These are phyloP conservation scores for Trichophyton schoenleinii DNA, from an alignment of 2,329 filamentous ascomycete genomes.

Conservation along the genomic window DNA sequence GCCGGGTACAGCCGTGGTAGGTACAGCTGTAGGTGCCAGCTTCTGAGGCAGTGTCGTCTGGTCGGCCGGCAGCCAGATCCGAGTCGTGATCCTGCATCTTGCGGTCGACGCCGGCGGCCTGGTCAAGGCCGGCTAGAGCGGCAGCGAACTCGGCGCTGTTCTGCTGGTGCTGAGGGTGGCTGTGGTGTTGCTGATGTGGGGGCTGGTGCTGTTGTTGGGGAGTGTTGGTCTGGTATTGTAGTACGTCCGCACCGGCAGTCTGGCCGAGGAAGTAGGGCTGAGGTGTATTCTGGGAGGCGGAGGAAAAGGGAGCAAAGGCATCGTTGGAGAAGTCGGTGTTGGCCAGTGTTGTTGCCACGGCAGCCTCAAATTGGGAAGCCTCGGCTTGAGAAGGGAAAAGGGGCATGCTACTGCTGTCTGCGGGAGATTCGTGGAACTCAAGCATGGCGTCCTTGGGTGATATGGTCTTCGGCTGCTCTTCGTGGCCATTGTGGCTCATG, in stretches of 20 bases:
- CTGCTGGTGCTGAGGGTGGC: constrained; percentile 8
- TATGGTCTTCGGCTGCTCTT: constrained; percentile 61
- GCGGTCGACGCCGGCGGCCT: constrained; percentile 26
- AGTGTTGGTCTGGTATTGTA: constrained; percentile 15
- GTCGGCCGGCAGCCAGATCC: constrained; percentile 31
- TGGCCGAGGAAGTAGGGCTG: constrained; percentile 10
- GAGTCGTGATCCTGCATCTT: constrained; percentile 36
- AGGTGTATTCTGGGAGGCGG: constrained; percentile 17
- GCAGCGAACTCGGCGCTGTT: constrained; percentile 15
- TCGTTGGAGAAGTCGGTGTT: constrained; percentile 28
- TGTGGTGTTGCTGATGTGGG: constrained; percentile 10
- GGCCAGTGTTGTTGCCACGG: constrained; percentile 7
- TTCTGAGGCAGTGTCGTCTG: constrained; percentile 55
- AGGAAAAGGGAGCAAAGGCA: background rate
- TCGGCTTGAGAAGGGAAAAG: constrained; percentile 56
- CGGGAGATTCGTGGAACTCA: constrained; percentile 64
- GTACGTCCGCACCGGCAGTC: background rate
- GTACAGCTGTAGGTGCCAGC: constrained; percentile 91
- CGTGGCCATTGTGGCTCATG: constrained; percentile 22
- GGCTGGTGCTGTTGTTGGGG: constrained; percentile 16
- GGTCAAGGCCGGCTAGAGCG: constrained; percentile 18
- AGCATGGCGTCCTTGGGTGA: constrained; percentile 86
- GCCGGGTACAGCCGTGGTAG: constrained; percentile 75
- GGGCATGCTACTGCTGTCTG: constrained; percentile 51
- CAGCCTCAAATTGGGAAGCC: constrained; percentile 17